Evolutionary conservation across 2,329 filamentous ascomycete species (phyloP), one percentile per base, ranked within the genome.

Genomic region (Thelonectria blattea): DNA sequence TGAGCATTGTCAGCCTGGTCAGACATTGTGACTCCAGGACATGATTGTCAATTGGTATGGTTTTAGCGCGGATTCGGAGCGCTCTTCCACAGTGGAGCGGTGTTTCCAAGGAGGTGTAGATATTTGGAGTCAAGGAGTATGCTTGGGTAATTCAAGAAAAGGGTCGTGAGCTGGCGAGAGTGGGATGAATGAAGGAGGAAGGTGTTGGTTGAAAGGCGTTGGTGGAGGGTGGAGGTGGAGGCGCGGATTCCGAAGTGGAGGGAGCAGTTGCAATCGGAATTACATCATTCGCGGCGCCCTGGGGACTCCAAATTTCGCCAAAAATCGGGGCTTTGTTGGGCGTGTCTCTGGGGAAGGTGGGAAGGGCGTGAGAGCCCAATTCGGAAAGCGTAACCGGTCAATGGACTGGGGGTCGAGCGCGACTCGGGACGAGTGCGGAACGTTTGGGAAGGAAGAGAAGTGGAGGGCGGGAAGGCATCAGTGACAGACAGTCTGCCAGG

Each of bases 1-100:
- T 72, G 50, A 69, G 64, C 58, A 65, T 63, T 69, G 68, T 74
- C 71, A 73, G 70, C 72, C 74, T 64, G 70, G 68, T 74, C 71
- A 73, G 70, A 72, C 75, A 72, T 72, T 65, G 60, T 65, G 65
- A 62, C 52, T 56, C 52, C 50, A 60, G 66, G 60, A 67, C 68
- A 69, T 70, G 69, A 39, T 30, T 30, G 27, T 30, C 27, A 30
- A 30, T 71, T 65, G 53, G 15, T 43, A 32, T 47, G 27, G 39
- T 39, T 37, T 50, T 20, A 46, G 18, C 17, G 41, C 27, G 9
- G 39, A 34, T 52, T 45, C 24, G 37, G 20, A 50, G 52, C 32
- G 52, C 18, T 22, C 30, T 27, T 58, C 24, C 15, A 22, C 54
- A 18, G 22, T 20, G 14, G 27, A 30, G 34, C 18, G 18, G 17